Conservation (phyloP, 345 rosid genomes). For the Microthlaspi erraticum region DNA sequence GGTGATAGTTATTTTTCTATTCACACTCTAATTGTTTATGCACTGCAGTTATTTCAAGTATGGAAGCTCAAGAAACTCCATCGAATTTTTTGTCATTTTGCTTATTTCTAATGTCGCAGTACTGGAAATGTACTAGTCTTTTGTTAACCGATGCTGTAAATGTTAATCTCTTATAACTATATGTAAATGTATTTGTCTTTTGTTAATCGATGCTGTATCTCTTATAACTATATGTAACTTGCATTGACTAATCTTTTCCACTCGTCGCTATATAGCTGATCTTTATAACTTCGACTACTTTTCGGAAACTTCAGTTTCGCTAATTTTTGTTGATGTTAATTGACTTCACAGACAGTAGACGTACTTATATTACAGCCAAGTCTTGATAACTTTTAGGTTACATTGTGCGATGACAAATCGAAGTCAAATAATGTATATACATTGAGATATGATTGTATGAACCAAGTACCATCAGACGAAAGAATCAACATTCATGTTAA, state of each 20-base stretch:
- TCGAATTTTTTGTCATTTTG: background rate
- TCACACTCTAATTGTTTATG: background rate
- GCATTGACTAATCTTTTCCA: background rate
- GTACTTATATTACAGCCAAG: background rate
- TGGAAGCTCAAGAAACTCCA: constrained; percentile 1
- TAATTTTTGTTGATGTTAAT: background rate
- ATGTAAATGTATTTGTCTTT: background rate
- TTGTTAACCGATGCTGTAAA: background rate
- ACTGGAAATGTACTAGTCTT: constrained; percentile 1
- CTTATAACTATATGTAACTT: constrained; percentile 2
- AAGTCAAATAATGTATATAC: constrained; percentile 5
- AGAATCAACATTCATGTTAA: constrained; percentile 4
- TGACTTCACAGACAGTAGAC: background rate
- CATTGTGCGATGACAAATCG: background rate
- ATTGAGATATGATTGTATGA: background rate
- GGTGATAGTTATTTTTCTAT: background rate
- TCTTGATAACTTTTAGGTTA: background rate
- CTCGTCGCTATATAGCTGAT: background rate
- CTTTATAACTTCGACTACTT: background rate
- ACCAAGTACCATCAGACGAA: constrained; percentile 9
- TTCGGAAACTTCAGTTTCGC: background rate
- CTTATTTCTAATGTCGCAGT: constrained; percentile 1
- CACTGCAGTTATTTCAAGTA: constrained; percentile 25
- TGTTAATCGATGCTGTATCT: background rate
- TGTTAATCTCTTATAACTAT: background rate